Percentiles rank a stretch among this genome's conserved stretches.
Conservation (phyloP, 805 yeast genomes). For the Teunomyces barrocoloradensis region DNA sequence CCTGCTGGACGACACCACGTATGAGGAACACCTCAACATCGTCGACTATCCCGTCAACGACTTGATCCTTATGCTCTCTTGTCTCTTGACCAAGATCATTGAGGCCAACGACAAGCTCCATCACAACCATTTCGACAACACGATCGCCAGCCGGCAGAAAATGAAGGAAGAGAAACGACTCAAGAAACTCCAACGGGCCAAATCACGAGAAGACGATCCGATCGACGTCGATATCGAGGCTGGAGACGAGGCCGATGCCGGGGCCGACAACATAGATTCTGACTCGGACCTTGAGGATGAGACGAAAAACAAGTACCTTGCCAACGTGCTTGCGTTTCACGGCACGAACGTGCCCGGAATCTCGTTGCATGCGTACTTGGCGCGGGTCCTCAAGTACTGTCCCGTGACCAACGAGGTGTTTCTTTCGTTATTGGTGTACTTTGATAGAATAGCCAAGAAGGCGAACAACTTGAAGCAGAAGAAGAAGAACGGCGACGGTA, state of each 20-base stretch:
- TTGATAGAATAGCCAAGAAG: slow-evolving; percentile 87
- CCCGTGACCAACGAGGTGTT: slow-evolving; percentile 98
- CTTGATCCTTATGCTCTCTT: slow-evolving; percentile 78
- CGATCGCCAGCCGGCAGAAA: slow-evolving; percentile 40
- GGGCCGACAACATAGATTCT: slow-evolving; percentile 16
- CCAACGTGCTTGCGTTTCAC: slow-evolving; percentile 83
- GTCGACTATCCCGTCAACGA: slow-evolving; percentile 82
- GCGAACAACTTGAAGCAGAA: slow-evolving; percentile 51
- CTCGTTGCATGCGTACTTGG: slow-evolving; percentile 80
- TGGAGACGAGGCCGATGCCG: neutral
- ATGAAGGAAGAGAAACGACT: slow-evolving; percentile 32
- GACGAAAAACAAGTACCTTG: slow-evolving; percentile 51
- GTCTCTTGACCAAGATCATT: slow-evolving; percentile 79
- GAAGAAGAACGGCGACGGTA: slow-evolving; percentile 20
- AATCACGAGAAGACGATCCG: slow-evolving; percentile 9
- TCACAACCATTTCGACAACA: slow-evolving; percentile 58
- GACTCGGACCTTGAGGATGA: slow-evolving; percentile 42
- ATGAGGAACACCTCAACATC: slow-evolving; percentile 63
- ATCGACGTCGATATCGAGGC: slow-evolving; percentile 7
- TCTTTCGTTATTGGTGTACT: slow-evolving; percentile 82
- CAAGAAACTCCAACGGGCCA: slow-evolving; percentile 22
- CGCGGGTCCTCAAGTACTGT: slow-evolving; percentile 91
- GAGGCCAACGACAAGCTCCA: slow-evolving; percentile 86
- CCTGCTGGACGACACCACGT: slow-evolving; percentile 3
- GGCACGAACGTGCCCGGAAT: slow-evolving; percentile 98